Percentiles rank a stretch among this genome's conserved stretches.
These are phyloP conservation scores for Aspergillus alliaceus DNA, from an alignment of 2,329 filamentous ascomycete genomes.

Conservation along the genomic window DNA sequence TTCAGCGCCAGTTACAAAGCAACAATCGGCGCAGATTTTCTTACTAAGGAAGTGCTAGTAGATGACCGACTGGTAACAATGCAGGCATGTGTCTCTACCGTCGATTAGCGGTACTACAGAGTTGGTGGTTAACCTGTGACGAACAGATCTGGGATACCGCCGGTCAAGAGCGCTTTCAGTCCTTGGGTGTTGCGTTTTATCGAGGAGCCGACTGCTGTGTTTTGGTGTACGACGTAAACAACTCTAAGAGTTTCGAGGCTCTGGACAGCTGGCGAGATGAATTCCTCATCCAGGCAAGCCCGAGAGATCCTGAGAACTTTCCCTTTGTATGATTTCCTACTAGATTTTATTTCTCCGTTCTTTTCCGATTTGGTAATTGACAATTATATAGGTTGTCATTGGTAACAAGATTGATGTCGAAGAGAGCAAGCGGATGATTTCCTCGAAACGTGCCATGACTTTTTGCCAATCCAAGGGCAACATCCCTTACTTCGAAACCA, in stretches of 20 bases:
- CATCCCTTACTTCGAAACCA: slow-evolving; percentile 98
- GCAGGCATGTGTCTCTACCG: slow-evolving; percentile 64
- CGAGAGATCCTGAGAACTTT: slow-evolving; percentile 94
- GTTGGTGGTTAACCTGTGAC: slow-evolving; percentile 4
- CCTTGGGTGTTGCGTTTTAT: slow-evolving; percentile 95
- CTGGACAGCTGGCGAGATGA: slow-evolving; percentile 98
- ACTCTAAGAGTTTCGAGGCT: slow-evolving; percentile 97
- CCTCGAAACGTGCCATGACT: slow-evolving; percentile 91
- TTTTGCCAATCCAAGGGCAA: slow-evolving; percentile 97
- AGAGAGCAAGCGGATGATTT: slow-evolving; percentile 96
- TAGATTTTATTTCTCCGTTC: not conserved
- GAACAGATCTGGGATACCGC: slow-evolving; percentile 93
- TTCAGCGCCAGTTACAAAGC: slow-evolving; percentile 99
- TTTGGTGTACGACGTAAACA: slow-evolving; percentile 97
- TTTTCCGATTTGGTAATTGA: not conserved
- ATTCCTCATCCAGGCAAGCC: slow-evolving; percentile 95
- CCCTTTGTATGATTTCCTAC: slow-evolving; percentile 76
- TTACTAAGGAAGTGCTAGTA: slow-evolving; percentile 96
- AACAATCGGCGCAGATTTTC: slow-evolving; percentile 96
- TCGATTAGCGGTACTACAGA: not conserved
- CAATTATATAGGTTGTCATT: slow-evolving; percentile 69
- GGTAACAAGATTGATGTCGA: slow-evolving; percentile 99
- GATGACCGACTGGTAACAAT: slow-evolving; percentile 97
- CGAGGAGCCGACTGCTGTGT: slow-evolving; percentile 97
- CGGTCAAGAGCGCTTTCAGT: slow-evolving; percentile 96